A percentile compares a stretch with the other conserved stretches of the same genome.
phyloP scores from a whole-genome alignment of 2,329 filamentous ascomycete genomes.

The Colletotrichum cuscutae region DNA sequence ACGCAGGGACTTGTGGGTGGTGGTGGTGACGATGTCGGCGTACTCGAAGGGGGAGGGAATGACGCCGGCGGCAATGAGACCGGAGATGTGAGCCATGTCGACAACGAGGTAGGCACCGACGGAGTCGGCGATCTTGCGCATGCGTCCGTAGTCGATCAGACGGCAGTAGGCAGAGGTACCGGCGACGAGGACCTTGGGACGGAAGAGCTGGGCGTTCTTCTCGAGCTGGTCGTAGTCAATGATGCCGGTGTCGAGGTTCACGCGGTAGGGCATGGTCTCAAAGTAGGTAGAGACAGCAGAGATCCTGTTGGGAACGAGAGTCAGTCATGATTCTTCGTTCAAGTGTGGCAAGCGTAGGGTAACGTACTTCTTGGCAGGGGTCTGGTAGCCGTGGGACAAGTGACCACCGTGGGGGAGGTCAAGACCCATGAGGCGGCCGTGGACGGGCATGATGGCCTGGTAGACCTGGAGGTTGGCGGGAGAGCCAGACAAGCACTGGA shows the following conservation, averaged over 20 bases:
- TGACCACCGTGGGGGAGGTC: constrained; percentile 95
- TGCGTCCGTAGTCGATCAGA: constrained; percentile 94
- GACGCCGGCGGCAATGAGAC: constrained; percentile 90
- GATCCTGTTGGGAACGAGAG: constrained; percentile 65
- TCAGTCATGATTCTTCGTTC: not conserved
- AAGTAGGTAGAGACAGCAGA: constrained; percentile 99
- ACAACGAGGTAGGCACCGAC: constrained; percentile 95
- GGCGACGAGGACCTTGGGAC: constrained; percentile 95
- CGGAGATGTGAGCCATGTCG: constrained; percentile 99
- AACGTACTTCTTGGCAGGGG: constrained; percentile 85
- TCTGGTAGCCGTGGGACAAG: constrained; percentile 97
- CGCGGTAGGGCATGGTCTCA: constrained; percentile 96
- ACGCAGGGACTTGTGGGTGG: constrained; percentile 98
- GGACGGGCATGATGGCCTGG: constrained; percentile 94
- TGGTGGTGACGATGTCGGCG: constrained; percentile 97
- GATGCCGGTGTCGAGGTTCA: constrained; percentile 88
- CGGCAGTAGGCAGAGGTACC: constrained; percentile 99
- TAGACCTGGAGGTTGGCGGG: constrained; percentile 98
- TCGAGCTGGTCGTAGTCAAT: constrained; percentile 97
- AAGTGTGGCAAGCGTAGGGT: too few species aligned
- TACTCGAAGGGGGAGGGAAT: constrained; percentile 93
- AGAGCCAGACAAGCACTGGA: constrained; percentile 91
- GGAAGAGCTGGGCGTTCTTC: constrained; percentile 90
- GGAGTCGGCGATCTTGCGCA: constrained; percentile 94
- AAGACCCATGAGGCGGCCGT: constrained; percentile 96